phyloP scores from a whole-genome alignment of 345 rosid genomes.

The Rhizophora apiculata region DNA sequence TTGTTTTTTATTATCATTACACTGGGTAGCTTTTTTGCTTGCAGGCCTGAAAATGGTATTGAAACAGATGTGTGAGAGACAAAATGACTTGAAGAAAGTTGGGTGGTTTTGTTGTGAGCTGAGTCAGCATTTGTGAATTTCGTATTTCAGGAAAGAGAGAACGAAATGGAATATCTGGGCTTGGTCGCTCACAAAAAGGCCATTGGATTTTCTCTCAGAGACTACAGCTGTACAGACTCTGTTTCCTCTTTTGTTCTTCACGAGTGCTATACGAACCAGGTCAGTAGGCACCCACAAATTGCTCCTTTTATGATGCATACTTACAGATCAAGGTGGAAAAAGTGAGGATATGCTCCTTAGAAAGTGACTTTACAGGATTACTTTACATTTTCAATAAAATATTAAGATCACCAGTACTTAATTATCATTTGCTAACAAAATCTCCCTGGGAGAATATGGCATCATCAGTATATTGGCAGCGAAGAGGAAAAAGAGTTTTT shows the following conservation, averaged over 20 bases:
- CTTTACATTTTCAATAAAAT: slow-evolving; percentile 12
- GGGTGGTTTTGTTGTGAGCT: slow-evolving; percentile 3
- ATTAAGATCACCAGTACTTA: neutral
- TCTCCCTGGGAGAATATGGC: neutral
- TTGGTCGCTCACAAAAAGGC: neutral
- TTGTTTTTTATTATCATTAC: slow-evolving; percentile 25
- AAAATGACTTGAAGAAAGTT: neutral
- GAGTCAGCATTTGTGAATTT: slow-evolving; percentile 24
- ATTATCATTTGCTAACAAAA: neutral
- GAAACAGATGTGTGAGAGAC: slow-evolving; percentile 26
- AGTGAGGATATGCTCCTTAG: slow-evolving; percentile 3
- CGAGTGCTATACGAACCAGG: neutral
- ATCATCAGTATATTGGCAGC: neutral
- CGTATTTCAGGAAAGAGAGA: slow-evolving; percentile 8
- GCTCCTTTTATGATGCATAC: neutral
- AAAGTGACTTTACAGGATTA: slow-evolving; percentile 15
- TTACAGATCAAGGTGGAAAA: neutral
- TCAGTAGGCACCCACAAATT: neutral
- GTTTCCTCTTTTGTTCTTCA: neutral
- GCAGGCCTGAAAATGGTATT: slow-evolving; percentile 37
- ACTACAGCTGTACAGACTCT: neutral
- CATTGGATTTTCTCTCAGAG: neutral
- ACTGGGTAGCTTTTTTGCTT: slow-evolving; percentile 15
- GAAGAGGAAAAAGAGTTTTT: neutral
- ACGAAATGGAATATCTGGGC: neutral